phyloP scores from a whole-genome alignment of 1,284 basidiomycete species.

The Pseudozyma sp. region DNA sequence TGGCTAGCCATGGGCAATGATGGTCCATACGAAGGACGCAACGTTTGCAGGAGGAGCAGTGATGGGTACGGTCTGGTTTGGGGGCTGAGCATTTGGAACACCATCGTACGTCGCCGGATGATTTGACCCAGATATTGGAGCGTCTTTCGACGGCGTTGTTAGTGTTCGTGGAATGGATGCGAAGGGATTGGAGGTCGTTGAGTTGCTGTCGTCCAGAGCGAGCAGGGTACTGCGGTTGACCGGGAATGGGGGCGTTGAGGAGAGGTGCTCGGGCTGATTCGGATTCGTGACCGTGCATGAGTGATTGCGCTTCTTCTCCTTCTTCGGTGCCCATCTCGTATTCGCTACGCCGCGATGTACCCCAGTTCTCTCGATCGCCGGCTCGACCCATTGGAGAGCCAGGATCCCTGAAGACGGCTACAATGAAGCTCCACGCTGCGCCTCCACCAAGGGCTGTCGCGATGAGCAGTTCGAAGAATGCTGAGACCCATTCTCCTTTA shows the following conservation, averaged over 20 bases:
- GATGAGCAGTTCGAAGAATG: constrained; percentile 37
- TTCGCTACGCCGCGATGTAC: constrained; percentile 4
- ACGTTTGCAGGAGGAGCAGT: constrained; percentile 62
- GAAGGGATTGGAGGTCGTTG: constrained; percentile 29
- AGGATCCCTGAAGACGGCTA: constrained; percentile 51
- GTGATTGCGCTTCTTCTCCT: constrained; percentile 20
- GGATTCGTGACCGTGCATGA: constrained; percentile 14
- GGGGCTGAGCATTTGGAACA: constrained; percentile 60
- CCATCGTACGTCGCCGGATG: constrained; percentile 57
- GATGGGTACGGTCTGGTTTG: constrained; percentile 66
- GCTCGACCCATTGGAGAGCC: constrained; percentile 20
- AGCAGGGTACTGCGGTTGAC: constrained; percentile 51
- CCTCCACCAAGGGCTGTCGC: constrained; percentile 42
- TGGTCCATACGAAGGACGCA: constrained; percentile 68
- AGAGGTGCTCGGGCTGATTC: constrained; percentile 29
- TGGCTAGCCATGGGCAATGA: constrained; percentile 73
- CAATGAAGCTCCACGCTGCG: constrained; percentile 46
- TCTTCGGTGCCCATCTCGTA: constrained; percentile 22
- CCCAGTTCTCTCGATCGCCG: constrained; percentile 18
- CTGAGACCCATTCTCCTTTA: constrained; percentile 30
- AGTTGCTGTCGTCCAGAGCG: constrained; percentile 54
- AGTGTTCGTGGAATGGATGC: constrained; percentile 1
- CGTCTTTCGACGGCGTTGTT: constrained; percentile 16
- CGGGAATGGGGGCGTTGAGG: constrained; percentile 43
- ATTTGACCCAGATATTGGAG: constrained; percentile 57